phyloP scores from a whole-genome alignment of 108 stramenopile genomes.

The Cyclotella atomus region DNA sequence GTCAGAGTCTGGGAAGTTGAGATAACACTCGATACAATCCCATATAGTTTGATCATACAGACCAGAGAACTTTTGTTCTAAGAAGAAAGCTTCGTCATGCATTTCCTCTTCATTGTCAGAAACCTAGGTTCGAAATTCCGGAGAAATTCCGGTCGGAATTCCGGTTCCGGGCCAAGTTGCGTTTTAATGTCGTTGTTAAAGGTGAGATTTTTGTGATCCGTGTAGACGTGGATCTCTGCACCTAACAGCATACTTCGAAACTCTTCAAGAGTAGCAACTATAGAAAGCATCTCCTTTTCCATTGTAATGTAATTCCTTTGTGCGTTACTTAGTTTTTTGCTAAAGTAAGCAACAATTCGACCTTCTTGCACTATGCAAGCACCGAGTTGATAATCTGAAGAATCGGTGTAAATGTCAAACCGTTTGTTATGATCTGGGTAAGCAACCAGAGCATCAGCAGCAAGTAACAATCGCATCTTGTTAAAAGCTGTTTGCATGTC shows the following conservation, averaged over 20 bases:
- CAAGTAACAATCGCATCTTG: constrained; percentile 34
- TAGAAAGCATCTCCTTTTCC: constrained; percentile 31
- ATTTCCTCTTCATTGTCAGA: background rate
- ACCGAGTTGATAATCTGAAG: constrained; percentile 46
- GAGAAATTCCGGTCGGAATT: constrained; percentile 41
- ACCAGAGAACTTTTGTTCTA: constrained; percentile 1
- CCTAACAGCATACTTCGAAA: constrained; percentile 15
- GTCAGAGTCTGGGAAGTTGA: constrained; percentile 2
- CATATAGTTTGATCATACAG: background rate
- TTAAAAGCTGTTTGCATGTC: constrained; percentile 31
- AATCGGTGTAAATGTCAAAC: constrained; percentile 56
- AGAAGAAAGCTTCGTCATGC: constrained; percentile 3
- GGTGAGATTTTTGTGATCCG: constrained; percentile 44
- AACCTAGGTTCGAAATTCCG: constrained; percentile 32
- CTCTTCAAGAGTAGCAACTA: constrained; percentile 35
- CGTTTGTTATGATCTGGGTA: constrained; percentile 50
- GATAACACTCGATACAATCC: constrained; percentile 12
- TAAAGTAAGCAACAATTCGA: constrained; percentile 29
- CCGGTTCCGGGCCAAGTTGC: constrained; percentile 40
- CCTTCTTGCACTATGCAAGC: constrained; percentile 49
- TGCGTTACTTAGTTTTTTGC: constrained; percentile 28
- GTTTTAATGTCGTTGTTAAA: constrained; percentile 31
- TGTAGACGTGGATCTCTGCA: constrained; percentile 36
- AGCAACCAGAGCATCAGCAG: constrained; percentile 14
- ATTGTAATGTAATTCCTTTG: constrained; percentile 29